Conservation (phyloP, 805 yeast species). For the Maudiozyma bulderi region DNA sequence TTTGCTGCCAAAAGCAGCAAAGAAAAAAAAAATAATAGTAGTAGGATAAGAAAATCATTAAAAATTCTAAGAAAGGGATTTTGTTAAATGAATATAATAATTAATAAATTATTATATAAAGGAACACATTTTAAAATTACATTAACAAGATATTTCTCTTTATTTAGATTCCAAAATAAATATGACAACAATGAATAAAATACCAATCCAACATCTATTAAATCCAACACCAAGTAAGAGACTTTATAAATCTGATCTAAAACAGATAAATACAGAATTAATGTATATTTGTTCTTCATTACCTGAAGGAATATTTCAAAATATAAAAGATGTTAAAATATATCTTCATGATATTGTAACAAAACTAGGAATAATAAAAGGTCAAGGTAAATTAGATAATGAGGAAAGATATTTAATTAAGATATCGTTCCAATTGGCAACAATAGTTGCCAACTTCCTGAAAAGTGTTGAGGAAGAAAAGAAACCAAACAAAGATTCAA, state of each 20-base stretch:
- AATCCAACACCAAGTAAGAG: constrained; percentile 9
- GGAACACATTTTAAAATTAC: not conserved
- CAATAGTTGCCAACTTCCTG: constrained; percentile 5
- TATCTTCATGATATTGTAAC: constrained; percentile 5
- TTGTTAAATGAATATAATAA: not conserved
- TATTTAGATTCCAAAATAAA: not conserved
- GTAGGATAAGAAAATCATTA: no score
- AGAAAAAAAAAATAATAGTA: no score
- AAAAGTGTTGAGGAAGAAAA: not conserved
- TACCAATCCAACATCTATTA: constrained; percentile 13
- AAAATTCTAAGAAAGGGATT: no score
- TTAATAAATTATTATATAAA: not conserved
- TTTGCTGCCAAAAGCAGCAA: no score
- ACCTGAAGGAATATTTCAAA: not conserved
- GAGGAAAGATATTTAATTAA: constrained; percentile 5
- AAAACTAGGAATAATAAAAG: constrained; percentile 1
- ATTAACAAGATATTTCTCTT: not conserved
- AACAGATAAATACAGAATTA: constrained; percentile 7
- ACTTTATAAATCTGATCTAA: constrained; percentile 4
- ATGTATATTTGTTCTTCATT: constrained; percentile 7
- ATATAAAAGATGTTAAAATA: not conserved
- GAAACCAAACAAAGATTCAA: not conserved
- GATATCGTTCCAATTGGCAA: constrained; percentile 9
- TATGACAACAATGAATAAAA: constrained; percentile 10
- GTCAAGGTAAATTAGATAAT: not conserved